Base-by-base conservation (phyloP, 208 protist genomes). In the Wallacemonas sp. region DNA sequence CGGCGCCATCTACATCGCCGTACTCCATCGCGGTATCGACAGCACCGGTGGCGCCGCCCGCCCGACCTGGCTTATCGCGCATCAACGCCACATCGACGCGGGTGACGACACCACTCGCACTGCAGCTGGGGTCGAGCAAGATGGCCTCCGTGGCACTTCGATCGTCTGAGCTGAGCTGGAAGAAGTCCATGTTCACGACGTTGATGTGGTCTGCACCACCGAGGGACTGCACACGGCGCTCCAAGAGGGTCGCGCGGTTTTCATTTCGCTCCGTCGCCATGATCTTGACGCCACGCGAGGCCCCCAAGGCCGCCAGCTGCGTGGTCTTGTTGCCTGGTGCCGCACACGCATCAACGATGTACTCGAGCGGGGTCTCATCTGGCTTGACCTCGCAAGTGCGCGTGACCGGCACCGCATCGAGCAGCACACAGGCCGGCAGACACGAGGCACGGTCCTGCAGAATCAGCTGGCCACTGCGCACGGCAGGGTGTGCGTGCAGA, bases 281-380 rank as follows among this genome's bases (percentile, higher is more conserved):
- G 9, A 97, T 84, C 58, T 93, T 90, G 8, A 95, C 62, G 19
- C 68, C 11, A 8, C 76, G 76, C 12, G 73, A 67, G 5, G 64
- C 73, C 8, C 88, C 86, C 0, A 96, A 46, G 1, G 94, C 91
- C 0, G 91, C 88, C 2, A 97, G 72, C 44, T 96, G 87, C 21
- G 83, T 91, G 5, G 94, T 97, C 62, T 97, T 97, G 74, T 97
- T 97, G 27, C 94, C 94, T 11, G 94, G 94, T 11, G 94, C 91
- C 2, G 94, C 90, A 27, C 91, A 96, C 21, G 91, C 91, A 62
- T 97, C 94, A 19, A 97, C 64, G 2, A 97, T 70, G 68, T 94
- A 90, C 73, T 94, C 85, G 22, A 93, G 62, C 26, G 87, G 77
- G 44, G 68, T 75, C 12, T 56, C 62, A 22, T 31, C 39, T 17